phyloP scores from a whole-genome alignment of 495 filamentous ascomycete species.

The Talaromyces nanjingensis region DNA sequence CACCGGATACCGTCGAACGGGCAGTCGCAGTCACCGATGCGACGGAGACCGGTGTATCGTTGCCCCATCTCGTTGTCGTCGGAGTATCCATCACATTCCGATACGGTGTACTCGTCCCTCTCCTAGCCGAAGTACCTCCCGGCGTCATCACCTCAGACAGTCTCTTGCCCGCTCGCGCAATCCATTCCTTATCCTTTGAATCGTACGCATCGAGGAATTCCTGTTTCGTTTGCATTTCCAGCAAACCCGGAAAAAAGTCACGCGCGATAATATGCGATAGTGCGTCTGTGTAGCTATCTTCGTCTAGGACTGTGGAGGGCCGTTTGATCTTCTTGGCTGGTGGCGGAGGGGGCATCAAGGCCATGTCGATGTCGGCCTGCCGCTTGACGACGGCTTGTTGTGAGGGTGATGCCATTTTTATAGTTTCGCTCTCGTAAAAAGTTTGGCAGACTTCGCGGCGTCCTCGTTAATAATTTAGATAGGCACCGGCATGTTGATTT shows the following conservation, averaged over 20 bases:
- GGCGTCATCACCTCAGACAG: conserved; percentile 81
- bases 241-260: conserved; percentile 91
- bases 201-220: conserved; percentile 90
- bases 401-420: conserved; percentile 15
- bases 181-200: conserved; percentile 78
- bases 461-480: neutral
- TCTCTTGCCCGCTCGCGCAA: conserved; percentile 64
- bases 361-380: conserved; percentile 48
- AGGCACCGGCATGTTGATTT: neutral
- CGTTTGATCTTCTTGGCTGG: conserved; percentile 88
- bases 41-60: conserved; percentile 62
- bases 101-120: conserved; percentile 21
- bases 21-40: conserved; percentile 34
- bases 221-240: conserved; percentile 77
- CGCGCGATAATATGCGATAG: conserved; percentile 92
- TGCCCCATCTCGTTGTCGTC: conserved; percentile 30
- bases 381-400: conserved; percentile 34
- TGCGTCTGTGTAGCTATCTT: conserved; percentile 87
- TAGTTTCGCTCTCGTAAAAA: neutral
- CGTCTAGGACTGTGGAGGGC: conserved; percentile 81
- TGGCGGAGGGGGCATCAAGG: conserved; percentile 88
- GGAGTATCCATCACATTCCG: conserved; percentile 9
- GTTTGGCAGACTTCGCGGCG: neutral
- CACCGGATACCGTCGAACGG: conserved; percentile 12
- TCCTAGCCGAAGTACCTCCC: conserved; percentile 35